Evolutionary conservation across 2,329 filamentous ascomycete species (phyloP), one percentile per base, ranked within the genome.

Genomic region (Thelonectria discophora): DNA sequence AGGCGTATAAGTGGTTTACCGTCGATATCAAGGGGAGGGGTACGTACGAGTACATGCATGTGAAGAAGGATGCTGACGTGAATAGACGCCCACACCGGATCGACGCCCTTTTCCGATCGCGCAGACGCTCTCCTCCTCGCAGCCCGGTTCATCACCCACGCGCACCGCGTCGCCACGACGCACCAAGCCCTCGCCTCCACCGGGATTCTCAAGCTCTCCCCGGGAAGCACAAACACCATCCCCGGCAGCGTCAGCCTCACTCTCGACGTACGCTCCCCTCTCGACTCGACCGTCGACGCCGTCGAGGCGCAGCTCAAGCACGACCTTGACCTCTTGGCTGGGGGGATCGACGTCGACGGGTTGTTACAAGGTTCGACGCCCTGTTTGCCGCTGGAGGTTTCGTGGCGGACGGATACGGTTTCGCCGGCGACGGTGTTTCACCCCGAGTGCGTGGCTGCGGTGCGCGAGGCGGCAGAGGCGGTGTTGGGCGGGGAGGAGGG

Each of bases 341-440:
- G 64, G 5, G 76, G 75, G 0, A 74, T 75, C 2, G 50, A 87
- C 1, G 83, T 88, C 1, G 79, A 50, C 3, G 69, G 65, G 0
- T 7, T 71, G 0, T 51, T 71, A 0, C 43, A 49, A 1, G 66
- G 63, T 0, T 69, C 65, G 24, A 71, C 69, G 3, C 64, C 60
- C 1, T 49, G 52, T n/a, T 24, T 65, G n/a, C 63, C 60, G 11
- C 18, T 65, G 17, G 52, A 51, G 1, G 15, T 63, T 7, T 17
- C 86, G 13, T 90, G 88, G 81, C 79, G 77, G 2, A 78, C 87
- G 3, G 88, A 91, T 68, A 87, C 87, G 46, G 79, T 86, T 54
- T 85, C 80, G 2, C 81, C 84, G 0, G 87, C 87, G 0, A 83
- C 87, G 0, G 82, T 82, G 21, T 93, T 93, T 73, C 82, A 91